Evolutionary conservation across 164 flowering plant genomes (phyloP), one percentile per base, ranked within the genome.

Genomic region (Sedum album): DNA sequence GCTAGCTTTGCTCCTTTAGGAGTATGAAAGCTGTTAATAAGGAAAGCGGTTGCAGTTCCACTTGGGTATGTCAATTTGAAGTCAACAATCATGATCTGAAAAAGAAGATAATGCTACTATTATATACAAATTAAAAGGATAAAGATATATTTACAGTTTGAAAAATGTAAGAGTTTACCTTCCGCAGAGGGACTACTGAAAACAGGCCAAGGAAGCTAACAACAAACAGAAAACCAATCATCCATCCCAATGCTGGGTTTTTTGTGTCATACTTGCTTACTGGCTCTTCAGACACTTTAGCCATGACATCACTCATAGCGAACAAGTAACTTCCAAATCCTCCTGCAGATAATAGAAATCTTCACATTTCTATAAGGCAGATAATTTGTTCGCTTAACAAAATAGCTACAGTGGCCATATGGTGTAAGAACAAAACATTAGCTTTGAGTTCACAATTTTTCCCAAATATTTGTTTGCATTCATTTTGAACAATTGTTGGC

Each of bases 11-110:
- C 66, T 64, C 66, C 66, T 64, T 35, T 64, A 6, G 44, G 66
- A 33, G 66, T 64, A 44, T 64, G 66, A 30, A 64, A 64, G 66
- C 66, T 64, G 66, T 64, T 64, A 17, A 64, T 64, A n/a, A 64
- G 66, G 33, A 20, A 38, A 64, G 66, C 66, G 20, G 66, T 64
- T 64, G 66, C 66, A 64, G 66, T 64, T 64, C 66, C 66, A 64
- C 66, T 64, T 64, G 66, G 66, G 44, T 64, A 64, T 35, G 44
- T 64, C 44, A 64, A 64, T 38, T 64, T 64, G 44, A 33, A 64
- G 42, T 64, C 44, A 38, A 38, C 44, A 23, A 64, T 64, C 66
- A 64, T 64, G 2, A 64, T 64, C 66, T 64, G 66, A 28, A 57
- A 23, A 28, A 57, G 28, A 51, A 51, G 57, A 57, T 28, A 57